Conservation (phyloP, 495 filamentous ascomycete species). For the Daldinia concentrica region DNA sequence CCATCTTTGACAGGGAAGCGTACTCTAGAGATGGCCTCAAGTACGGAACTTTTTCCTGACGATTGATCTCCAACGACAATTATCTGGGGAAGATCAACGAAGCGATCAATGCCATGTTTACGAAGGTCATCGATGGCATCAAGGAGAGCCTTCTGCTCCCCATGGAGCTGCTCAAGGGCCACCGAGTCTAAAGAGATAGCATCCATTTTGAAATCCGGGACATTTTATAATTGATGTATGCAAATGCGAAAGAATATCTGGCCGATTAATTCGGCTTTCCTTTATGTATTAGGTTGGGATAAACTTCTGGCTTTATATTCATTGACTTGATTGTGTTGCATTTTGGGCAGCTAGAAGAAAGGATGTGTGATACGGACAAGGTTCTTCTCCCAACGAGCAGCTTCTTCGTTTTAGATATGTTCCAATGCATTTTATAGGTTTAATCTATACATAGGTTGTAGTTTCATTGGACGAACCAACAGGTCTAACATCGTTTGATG, state of each 20-base stretch:
- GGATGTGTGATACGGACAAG: too few relatives aligned
- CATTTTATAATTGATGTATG: neutral
- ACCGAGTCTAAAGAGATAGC: slow-evolving; percentile 29
- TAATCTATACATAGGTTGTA: too few relatives aligned
- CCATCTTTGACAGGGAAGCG: slow-evolving; percentile 72
- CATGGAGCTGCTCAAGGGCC: slow-evolving; percentile 40
- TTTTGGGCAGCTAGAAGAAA: too few relatives aligned
- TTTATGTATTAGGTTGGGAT: too few relatives aligned
- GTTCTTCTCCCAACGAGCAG: too few relatives aligned
- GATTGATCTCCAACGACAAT: slow-evolving; percentile 80
- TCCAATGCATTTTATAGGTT: too few relatives aligned
- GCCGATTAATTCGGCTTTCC: too few relatives aligned
- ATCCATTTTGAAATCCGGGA: slow-evolving; percentile 6
- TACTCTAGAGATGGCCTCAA: slow-evolving; percentile 76
- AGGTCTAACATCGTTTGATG: too few relatives aligned
- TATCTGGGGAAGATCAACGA: slow-evolving; percentile 70
- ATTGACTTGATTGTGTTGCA: too few relatives aligned
- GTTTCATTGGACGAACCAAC: too few relatives aligned
- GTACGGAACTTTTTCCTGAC: slow-evolving; percentile 76
- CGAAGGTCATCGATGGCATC: slow-evolving; percentile 62
- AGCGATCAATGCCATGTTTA: slow-evolving; percentile 57
- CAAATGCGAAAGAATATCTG: neutral
- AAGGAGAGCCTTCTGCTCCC: slow-evolving; percentile 51
- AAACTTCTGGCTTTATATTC: too few relatives aligned
- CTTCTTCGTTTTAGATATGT: too few relatives aligned